A percentile compares a stretch with the other conserved stretches of the same genome.
Evolutionary conservation across 2,329 filamentous ascomycete genomes (phyloP).

Genomic region (Magnaporthiopsis rhizophila): DNA sequence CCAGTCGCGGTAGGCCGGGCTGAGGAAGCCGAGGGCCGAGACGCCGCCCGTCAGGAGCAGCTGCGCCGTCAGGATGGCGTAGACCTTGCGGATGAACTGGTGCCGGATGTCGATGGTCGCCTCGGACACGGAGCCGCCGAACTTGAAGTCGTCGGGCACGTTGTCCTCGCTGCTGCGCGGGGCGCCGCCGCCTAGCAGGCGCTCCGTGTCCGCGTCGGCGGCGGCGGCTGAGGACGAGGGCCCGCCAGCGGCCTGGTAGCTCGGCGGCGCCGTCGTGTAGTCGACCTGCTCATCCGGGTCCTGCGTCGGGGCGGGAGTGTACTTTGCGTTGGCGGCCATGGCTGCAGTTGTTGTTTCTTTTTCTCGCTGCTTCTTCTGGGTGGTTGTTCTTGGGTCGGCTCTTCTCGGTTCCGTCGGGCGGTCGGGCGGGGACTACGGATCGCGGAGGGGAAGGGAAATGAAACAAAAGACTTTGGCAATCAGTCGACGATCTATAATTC

Average conservation of each 20-base stretch:
- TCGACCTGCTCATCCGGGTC: slow-evolving; percentile 65
- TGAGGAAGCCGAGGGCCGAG: slow-evolving; percentile 82
- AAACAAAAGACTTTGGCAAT: no score
- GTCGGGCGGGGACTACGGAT: neutral
- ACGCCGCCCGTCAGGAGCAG: slow-evolving; percentile 76
- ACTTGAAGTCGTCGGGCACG: slow-evolving; percentile 97
- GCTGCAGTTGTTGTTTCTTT: neutral
- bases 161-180: slow-evolving; percentile 82
- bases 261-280: slow-evolving; percentile 74
- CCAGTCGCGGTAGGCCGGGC: slow-evolving; percentile 69
- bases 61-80: slow-evolving; percentile 94
- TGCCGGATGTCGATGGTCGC: slow-evolving; percentile 93
- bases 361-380: neutral
- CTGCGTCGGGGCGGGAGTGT: slow-evolving; percentile 72
- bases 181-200: slow-evolving; percentile 52
- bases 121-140: slow-evolving; percentile 87
- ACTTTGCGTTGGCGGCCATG: slow-evolving; percentile 59
- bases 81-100: slow-evolving; percentile 96
- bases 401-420: neutral
- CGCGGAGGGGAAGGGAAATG: no score
- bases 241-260: slow-evolving; percentile 53
- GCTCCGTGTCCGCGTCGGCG: slow-evolving; percentile 41
- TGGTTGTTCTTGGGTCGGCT: neutral
- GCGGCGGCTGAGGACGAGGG: slow-evolving; percentile 35
- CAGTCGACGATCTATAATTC: no score